Base-by-base conservation (phyloP, 1,284 basidiomycete species). In the Bondarzewia mesenterica region DNA sequence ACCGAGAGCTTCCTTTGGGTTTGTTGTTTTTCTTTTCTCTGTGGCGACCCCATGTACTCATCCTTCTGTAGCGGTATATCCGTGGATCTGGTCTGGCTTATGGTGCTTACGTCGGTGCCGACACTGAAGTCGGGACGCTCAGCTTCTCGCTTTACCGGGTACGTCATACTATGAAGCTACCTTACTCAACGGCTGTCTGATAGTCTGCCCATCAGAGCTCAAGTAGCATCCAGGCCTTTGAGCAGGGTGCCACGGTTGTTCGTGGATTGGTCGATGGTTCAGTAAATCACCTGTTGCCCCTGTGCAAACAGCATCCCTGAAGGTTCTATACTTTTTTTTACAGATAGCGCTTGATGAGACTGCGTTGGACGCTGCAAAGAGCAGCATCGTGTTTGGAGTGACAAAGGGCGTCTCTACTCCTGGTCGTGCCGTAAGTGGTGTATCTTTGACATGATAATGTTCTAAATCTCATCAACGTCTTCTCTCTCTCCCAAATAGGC, bases 1-100 rank as follows among this genome's bases (percentile, higher is more conserved):
- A 85, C 93, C 44, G 96, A 99, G 70, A 89, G 89, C 55, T 97
- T 87, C 65, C 79, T 99, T 50, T 99, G 96, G 95, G 87, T 88
- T 68, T 53, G 68, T 53, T 22, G 29, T 47, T 27, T 46, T 16
- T 18, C 14, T 23, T 25, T 15, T 16, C 32, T 26, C 39, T 37
- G 42, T 36, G 32, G 55, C 10, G 14, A 26, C n/a, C 29, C n/a
- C 29, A 18, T 26, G 25, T 7, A 45, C 18, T 32, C 23, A 27
- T 16, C 22, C 58, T 47, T 35, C 45, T 47, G 64, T 66, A 85
- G 85, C 75, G 81, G 14, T 86, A 85, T 51, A 92, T 97, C 54
- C 84, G 93, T 49, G 94, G 94, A 3, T 85, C 89, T 46, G 94
- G 94, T 14, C 69, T 97, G 40, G 96, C 96, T 1, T 99, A 99